These are phyloP conservation scores for Fusarium sublunatum DNA, from an alignment of 2,329 filamentous ascomycete species.

Conservation along the genomic window DNA sequence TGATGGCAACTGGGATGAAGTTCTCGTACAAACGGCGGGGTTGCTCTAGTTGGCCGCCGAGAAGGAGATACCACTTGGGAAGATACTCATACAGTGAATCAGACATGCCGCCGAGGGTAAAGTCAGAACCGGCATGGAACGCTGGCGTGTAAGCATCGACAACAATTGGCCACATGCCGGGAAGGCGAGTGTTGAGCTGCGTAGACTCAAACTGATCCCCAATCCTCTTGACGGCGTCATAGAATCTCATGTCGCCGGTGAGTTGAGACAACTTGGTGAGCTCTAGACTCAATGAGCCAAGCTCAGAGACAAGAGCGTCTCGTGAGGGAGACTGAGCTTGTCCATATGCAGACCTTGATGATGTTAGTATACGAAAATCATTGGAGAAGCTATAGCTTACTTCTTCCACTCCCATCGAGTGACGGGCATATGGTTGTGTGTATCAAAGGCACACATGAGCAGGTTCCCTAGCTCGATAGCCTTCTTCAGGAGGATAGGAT, in stretches of 20 bases:
- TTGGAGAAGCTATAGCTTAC: conserved; percentile 26
- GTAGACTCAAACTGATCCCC: conserved; percentile 64
- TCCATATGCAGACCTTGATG: conserved; percentile 40
- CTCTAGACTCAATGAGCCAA: conserved; percentile 69
- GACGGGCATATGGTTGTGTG: conserved; percentile 71
- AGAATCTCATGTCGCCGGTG: conserved; percentile 69
- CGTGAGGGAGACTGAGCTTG: conserved; percentile 39
- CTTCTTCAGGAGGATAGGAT: conserved; percentile 64
- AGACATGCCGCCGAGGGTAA: conserved; percentile 66
- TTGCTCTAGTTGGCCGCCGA: conserved; percentile 64
- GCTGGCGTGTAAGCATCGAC: conserved; percentile 55
- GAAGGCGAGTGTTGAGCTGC: conserved; percentile 65
- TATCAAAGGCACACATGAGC: conserved; percentile 73
- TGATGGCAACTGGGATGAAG: conserved; percentile 59
- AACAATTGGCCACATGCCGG: conserved; percentile 71
- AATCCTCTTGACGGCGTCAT: conserved; percentile 70
- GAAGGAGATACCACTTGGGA: conserved; percentile 71
- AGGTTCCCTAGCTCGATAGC: conserved; percentile 71
- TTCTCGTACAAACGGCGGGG: conserved; percentile 50
- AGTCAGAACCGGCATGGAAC: conserved; percentile 55
- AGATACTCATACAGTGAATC: conserved; percentile 75
- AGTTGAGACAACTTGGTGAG: conserved; percentile 73
- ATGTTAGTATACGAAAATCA: conserved; percentile 20
- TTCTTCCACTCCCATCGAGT: conserved; percentile 46
- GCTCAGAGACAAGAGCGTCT: conserved; percentile 43